Evolutionary conservation across 2,329 filamentous ascomycete species (phyloP).

Genomic region (Lasiodiplodia theobromae): DNA sequence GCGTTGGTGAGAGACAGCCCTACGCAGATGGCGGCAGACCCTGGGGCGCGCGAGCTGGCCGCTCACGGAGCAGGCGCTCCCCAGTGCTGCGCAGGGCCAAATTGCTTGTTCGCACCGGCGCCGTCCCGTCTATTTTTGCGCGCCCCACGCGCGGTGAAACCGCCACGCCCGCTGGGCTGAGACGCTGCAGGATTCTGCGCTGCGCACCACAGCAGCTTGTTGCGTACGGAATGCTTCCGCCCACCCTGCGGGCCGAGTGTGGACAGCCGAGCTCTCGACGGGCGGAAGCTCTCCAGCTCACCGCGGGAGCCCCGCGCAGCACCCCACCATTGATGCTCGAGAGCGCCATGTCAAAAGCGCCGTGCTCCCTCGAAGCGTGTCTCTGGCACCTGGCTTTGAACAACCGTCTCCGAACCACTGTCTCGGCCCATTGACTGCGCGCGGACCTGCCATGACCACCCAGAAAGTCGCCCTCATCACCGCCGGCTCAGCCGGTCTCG

Average conservation of each 20-base stretch:
- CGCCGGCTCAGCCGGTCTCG: slow-evolving; percentile 57
- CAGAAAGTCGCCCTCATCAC: slow-evolving; percentile 58
- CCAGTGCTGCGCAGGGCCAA: not conserved
- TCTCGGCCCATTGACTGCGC: not conserved
- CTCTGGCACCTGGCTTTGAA: no score
- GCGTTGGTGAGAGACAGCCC: not conserved
- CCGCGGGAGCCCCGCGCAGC: slow-evolving; percentile 17
- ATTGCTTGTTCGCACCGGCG: slow-evolving; percentile 16
- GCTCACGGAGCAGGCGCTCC: not conserved
- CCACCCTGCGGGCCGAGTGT: slow-evolving; percentile 19
- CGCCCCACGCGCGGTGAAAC: slow-evolving; percentile 19
- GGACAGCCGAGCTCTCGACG: slow-evolving; percentile 23
- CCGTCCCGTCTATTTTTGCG: slow-evolving; percentile 2
- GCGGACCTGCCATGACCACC: slow-evolving; percentile 40
- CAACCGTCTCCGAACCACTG: not conserved
- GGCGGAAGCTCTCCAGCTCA: slow-evolving; percentile 6
- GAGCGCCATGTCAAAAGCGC: not conserved
- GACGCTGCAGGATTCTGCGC: slow-evolving; percentile 2
- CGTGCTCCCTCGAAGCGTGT: not conserved
- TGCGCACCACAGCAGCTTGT: not conserved
- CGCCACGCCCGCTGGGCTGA: slow-evolving; percentile 9
- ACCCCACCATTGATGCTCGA: not conserved
- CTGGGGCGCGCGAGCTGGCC: not conserved
- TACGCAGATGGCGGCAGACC: slow-evolving; percentile 3
- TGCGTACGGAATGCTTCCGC: slow-evolving; percentile 17